Evolutionary conservation across 805 yeast genomes (phyloP), one percentile per base, ranked within the genome.

Genomic region (Brettanomyces anomalus): DNA sequence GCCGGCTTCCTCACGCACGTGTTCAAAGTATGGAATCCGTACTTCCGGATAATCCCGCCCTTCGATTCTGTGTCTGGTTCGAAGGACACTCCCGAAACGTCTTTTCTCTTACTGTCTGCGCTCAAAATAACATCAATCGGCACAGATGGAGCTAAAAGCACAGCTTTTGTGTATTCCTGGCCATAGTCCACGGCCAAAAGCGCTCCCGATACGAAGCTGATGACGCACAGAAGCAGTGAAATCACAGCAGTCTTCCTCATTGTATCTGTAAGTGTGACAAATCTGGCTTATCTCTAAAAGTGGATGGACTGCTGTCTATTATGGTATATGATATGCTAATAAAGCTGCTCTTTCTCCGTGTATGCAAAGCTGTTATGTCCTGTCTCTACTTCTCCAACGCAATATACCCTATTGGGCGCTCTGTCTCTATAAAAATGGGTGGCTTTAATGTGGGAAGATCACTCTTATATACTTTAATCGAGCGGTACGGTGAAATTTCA

Each of bases 51-150:
- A 14, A 82, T 46, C 19, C 71, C 79, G 24, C 67, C 66, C 5
- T 64, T 52, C 11, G 45, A 35, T 0, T 50, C 64, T 43, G 60
- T 54, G 35, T 43, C 60, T 49, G 26, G 65, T 41, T 79, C 74
- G 46, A 89, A 68, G 1, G 85, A 80, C 11, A 93, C 52, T 1
- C 94, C 96, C 4, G 89, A 74, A 4, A 80, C 68, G 54, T 90
- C 97, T 59, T 93, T 93, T 45, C 98, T 72, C 62, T 88, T 86
- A 3, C 96, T 82, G 54, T 93, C 97, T 20, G 86, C 81, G 4
- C 97, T 86, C 47, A 93, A 67, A 13, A 93, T 81, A 34, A 93
- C 74, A 55, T 93, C 97, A 57, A 89, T 80, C 14, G 88, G 83
- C 17, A 87, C 79, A 11, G 88, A 86, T 0, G 97, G 97, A 0